Conservation (phyloP, 345 rosid species). For the Citrus mangshanensis region DNA sequence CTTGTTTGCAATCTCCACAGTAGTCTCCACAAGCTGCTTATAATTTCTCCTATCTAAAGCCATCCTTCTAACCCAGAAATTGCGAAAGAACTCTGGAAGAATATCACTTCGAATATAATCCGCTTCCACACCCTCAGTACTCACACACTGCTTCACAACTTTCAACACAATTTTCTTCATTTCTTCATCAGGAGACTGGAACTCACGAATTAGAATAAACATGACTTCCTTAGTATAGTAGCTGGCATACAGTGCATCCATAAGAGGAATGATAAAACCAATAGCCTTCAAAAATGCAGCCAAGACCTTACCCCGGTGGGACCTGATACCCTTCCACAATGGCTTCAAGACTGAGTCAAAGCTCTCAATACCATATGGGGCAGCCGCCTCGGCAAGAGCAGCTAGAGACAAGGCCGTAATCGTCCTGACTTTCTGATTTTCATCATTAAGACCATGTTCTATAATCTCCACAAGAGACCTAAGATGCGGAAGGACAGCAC, state of each 20-base stretch:
- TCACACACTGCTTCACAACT: slow-evolving; percentile 98
- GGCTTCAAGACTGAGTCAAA: slow-evolving; percentile 97
- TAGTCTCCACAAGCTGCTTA: slow-evolving; percentile 92
- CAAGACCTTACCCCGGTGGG: slow-evolving; percentile 97
- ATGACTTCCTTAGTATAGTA: slow-evolving; percentile 97
- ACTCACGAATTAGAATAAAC: slow-evolving; percentile 93
- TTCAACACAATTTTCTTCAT: slow-evolving; percentile 98
- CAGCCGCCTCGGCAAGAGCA: slow-evolving; percentile 99
- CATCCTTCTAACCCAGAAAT: slow-evolving; percentile 98
- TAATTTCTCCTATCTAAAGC: slow-evolving; percentile 94
- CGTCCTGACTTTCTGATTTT: slow-evolving; percentile 96
- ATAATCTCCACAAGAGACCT: slow-evolving; percentile 92
- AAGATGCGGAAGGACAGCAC: slow-evolving; percentile 97
- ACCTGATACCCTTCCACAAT: slow-evolving; percentile 96
- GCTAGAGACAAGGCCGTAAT: slow-evolving; percentile 98
- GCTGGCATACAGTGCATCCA: slow-evolving; percentile 95
- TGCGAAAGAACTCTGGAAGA: slow-evolving; percentile 86
- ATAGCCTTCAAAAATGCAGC: slow-evolving; percentile 99
- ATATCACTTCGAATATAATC: slow-evolving; percentile 87
- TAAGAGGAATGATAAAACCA: slow-evolving; percentile 95
- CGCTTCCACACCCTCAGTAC: slow-evolving; percentile 97
- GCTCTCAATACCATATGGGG: slow-evolving; percentile 98
- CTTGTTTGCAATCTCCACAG: slow-evolving; percentile 95
- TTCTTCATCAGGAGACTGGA: slow-evolving; percentile 99
- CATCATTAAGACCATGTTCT: slow-evolving; percentile 93